Conservation (phyloP, 2,329 filamentous ascomycete species). For the Hymenoscyphus infarciens region DNA sequence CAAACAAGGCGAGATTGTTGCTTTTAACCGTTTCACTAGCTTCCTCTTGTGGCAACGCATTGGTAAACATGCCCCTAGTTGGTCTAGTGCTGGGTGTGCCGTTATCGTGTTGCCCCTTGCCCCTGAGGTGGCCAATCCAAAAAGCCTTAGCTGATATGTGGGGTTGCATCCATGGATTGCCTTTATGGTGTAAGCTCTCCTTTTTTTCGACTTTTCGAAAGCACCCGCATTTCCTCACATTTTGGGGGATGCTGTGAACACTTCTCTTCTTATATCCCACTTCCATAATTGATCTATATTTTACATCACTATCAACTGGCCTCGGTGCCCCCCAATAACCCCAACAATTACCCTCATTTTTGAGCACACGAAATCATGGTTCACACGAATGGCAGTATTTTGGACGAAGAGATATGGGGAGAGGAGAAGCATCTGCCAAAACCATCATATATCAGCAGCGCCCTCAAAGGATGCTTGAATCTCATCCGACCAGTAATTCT, state of each 20-base stretch:
- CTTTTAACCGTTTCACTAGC: conserved; percentile 1
- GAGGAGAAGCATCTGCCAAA: not conserved
- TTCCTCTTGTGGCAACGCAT: not conserved
- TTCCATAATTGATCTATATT: not conserved
- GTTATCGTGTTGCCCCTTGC: not conserved
- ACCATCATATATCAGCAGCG: not conserved
- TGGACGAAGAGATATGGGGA: conserved; percentile 6
- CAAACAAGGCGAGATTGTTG: not conserved
- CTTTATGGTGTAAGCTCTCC: not conserved
- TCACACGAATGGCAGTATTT: not conserved
- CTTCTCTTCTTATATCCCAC: not conserved
- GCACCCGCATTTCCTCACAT: not conserved
- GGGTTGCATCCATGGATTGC: not conserved
- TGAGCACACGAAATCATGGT: not conserved
- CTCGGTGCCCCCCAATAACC: not conserved
- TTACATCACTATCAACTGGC: not conserved
- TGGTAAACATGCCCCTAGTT: not conserved
- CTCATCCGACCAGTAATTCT: conserved; percentile 6
- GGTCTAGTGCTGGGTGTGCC: not conserved
- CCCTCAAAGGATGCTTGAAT: not conserved
- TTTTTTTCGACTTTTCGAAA: not conserved
- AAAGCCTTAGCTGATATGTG: not conserved
- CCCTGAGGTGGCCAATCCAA: not conserved
- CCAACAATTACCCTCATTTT: not conserved
- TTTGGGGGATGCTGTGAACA: not conserved